Evolutionary conservation across 495 filamentous ascomycete genomes (phyloP).

Genomic region (Aspergillus homomorphus): DNA sequence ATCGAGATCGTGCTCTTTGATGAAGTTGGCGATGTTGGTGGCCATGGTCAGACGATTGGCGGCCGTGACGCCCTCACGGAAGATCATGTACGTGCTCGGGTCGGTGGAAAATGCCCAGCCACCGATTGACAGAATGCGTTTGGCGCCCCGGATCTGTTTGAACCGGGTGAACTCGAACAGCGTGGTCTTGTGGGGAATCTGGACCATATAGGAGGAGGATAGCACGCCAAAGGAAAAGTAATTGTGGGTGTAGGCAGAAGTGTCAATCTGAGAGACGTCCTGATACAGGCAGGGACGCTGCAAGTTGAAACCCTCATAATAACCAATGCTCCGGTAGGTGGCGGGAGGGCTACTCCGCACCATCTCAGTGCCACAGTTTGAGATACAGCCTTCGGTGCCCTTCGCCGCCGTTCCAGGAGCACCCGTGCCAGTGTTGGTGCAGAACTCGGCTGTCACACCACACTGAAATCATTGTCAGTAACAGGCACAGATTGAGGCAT

Average conservation of each 20-base stretch:
- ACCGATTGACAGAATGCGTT: constrained; percentile 44
- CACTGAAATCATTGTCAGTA: too few species aligned
- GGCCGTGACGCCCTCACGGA: constrained; percentile 30
- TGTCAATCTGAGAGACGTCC: constrained; percentile 19
- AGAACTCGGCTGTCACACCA: constrained; percentile 41
- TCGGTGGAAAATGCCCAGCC: constrained; percentile 47
- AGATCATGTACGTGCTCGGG: constrained; percentile 31
- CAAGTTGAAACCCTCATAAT: constrained; percentile 19
- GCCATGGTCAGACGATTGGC: constrained; percentile 34
- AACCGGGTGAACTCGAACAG: constrained; percentile 25
- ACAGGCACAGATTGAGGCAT: too few species aligned
- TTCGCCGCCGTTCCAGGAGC: constrained; percentile 35
- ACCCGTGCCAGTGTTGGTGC: constrained; percentile 29
- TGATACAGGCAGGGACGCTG: constrained; percentile 21
- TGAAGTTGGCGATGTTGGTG: constrained; percentile 33
- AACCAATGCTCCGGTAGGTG: constrained; percentile 10
- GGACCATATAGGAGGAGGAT: not conserved
- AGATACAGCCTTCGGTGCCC: constrained; percentile 44
- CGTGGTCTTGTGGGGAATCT: constrained; percentile 18
- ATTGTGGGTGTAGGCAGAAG: constrained; percentile 38
- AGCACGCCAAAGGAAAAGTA: constrained; percentile 40
- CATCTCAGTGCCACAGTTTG: constrained; percentile 45
- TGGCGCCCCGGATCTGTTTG: constrained; percentile 17
- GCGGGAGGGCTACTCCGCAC: constrained; percentile 16
- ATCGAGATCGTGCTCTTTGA: constrained; percentile 32